Evolutionary conservation across 1,139 yeast species (phyloP).

Genomic region (Blastobotrys ciferrii): DNA sequence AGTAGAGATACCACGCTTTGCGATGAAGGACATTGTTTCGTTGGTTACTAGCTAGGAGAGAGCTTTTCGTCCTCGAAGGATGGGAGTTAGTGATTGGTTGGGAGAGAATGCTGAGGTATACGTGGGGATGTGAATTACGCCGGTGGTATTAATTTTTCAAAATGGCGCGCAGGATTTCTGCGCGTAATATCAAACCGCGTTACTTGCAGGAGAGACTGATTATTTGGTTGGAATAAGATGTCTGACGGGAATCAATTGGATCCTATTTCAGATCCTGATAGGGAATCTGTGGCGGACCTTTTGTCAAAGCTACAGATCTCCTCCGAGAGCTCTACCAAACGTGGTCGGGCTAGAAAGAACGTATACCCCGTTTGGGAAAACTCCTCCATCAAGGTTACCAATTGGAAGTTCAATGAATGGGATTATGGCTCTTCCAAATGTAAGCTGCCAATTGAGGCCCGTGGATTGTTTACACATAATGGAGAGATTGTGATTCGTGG

Average conservation of each 20-base stretch:
- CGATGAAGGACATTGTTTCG: slow-evolving; percentile 68
- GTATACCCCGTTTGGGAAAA: slow-evolving; percentile 33
- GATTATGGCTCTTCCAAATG: slow-evolving; percentile 64
- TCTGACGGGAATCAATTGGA: neutral
- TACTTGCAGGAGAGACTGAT: too few relatives aligned
- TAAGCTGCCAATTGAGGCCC: slow-evolving; percentile 65
- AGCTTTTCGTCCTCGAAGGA: neutral
- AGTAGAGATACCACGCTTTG: slow-evolving; percentile 91
- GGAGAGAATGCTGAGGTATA: neutral
- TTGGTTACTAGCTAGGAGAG: slow-evolving; percentile 6
- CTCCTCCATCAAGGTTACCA: slow-evolving; percentile 30
- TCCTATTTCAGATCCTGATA: slow-evolving; percentile 12
- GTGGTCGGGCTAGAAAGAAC: slow-evolving; percentile 28
- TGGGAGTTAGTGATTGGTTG: neutral
- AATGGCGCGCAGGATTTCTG: slow-evolving; percentile 1
- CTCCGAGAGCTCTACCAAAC: slow-evolving; percentile 7
- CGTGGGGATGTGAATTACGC: neutral
- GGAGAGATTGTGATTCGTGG: slow-evolving; percentile 70
- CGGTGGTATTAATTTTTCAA: neutral
- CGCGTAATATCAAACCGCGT: slow-evolving; percentile 2
- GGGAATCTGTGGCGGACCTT: slow-evolving; percentile 10
- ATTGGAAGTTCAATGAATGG: slow-evolving; percentile 90
- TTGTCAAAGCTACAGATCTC: slow-evolving; percentile 12
- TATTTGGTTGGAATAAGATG: neutral
- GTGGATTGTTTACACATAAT: slow-evolving; percentile 75